Percentiles rank a stretch among this genome's conserved stretches.
Conservation (phyloP, 2,329 filamentous ascomycete species). For the Fusarium euwallaceae region DNA sequence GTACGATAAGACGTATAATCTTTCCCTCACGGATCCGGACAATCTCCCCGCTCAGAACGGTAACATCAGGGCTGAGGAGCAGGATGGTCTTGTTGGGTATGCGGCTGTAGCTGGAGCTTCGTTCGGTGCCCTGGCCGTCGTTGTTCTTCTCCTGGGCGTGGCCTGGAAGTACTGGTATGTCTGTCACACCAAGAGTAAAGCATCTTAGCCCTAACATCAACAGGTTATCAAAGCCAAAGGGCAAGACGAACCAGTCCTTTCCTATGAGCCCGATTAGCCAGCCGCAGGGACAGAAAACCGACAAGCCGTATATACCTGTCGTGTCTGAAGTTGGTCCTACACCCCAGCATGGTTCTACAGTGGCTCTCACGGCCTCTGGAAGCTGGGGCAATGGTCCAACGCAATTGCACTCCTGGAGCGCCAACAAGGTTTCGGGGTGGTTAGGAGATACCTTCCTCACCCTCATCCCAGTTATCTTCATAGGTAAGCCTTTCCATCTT, state of each 20-base stretch:
- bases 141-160: not conserved
- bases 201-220: not conserved
- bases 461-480: not conserved
- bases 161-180: constrained; percentile 5
- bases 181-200: not conserved
- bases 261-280: not conserved
- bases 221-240: not conserved
- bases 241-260: not conserved
- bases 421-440: not conserved
- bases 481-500: not conserved
- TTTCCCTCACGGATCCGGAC: constrained; percentile 4
- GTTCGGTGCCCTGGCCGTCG: not conserved
- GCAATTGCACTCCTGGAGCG: not conserved
- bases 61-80: not conserved
- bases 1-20: not conserved
- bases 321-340: not conserved
- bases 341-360: not conserved
- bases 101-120: constrained; percentile 7
- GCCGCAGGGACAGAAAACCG: not conserved
- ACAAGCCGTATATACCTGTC: not conserved
- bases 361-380: not conserved
- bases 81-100: not conserved
- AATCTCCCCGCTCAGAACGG: constrained; percentile 2
- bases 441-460: constrained; percentile 2
- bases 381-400: not conserved